Conservation (phyloP, 2,329 filamentous ascomycete species). For the Sclerotinia nivalis region DNA sequence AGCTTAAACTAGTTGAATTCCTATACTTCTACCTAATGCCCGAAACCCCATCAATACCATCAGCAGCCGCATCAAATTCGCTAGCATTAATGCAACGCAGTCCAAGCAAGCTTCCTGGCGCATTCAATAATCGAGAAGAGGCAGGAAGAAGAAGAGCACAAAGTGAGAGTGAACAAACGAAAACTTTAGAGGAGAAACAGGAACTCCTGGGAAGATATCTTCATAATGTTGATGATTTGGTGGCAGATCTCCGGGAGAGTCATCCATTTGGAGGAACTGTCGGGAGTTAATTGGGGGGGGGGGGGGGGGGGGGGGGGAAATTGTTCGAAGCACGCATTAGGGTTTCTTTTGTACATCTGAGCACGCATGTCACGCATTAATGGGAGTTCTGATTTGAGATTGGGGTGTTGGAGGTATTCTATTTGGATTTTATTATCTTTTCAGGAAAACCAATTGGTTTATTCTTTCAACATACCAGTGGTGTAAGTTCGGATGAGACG, state of each 20-base stretch:
- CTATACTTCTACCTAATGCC: constrained; percentile 99
- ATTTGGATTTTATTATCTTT: background rate
- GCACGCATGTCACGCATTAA: constrained; percentile 14
- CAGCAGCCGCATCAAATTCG: constrained; percentile 49
- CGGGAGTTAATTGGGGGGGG: constrained; percentile 41
- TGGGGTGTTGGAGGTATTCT: background rate
- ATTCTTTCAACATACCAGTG: background rate
- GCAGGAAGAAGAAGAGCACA: constrained; percentile 40
- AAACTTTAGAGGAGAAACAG: constrained; percentile 68
- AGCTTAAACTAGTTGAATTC: constrained; percentile 95
- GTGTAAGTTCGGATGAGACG: background rate
- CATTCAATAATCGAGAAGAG: constrained; percentile 49
- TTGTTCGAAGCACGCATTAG: background rate
- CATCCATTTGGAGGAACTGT: constrained; percentile 69
- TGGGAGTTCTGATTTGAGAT: constrained; percentile 10
- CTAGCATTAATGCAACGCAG: constrained; percentile 62
- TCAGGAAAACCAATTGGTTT: background rate
- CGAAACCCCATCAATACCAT: constrained; percentile 65
- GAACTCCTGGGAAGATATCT: constrained; percentile 62
- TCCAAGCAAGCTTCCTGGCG: constrained; percentile 65
- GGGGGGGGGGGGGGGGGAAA: background rate
- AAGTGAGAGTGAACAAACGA: constrained; percentile 47
- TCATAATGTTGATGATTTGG: constrained; percentile 62
- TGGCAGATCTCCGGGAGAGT: constrained; percentile 72
- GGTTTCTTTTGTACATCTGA: constrained; percentile 4